Percentiles rank a stretch among this genome's conserved stretches.
Evolutionary conservation across 495 filamentous ascomycete species (phyloP).

Genomic region (Xeromyces bisporus): DNA sequence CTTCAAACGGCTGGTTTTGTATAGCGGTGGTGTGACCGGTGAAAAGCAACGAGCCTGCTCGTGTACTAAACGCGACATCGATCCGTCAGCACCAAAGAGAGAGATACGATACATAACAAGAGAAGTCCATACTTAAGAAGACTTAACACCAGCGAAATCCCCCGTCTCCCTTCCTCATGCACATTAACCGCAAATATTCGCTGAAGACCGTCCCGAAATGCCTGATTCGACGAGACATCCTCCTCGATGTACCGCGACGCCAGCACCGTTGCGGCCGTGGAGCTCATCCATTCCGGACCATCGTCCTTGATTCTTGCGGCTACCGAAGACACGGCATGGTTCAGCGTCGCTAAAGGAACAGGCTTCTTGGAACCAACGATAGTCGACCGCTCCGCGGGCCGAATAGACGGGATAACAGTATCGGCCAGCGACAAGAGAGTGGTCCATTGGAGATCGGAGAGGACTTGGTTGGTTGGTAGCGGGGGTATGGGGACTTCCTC

Average conservation of each 20-base stretch:
- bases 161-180: slow-evolving; percentile 31
- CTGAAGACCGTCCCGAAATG: slow-evolving; percentile 27
- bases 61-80: slow-evolving; percentile 36
- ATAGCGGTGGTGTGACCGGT: slow-evolving; percentile 48
- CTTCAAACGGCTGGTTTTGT: slow-evolving; percentile 41
- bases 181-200: slow-evolving; percentile 27
- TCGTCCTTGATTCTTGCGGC: not conserved
- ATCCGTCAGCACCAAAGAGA: no score
- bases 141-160: slow-evolving; percentile 32
- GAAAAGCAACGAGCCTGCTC: slow-evolving; percentile 46
- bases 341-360: slow-evolving; percentile 20
- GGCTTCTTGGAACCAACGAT: slow-evolving; percentile 14
- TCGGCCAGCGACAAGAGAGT: slow-evolving; percentile 38
- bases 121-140: slow-evolving; percentile 33
- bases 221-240: slow-evolving; percentile 28
- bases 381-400: slow-evolving; percentile 8
- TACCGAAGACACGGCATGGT: slow-evolving; percentile 16
- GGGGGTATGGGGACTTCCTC: slow-evolving; percentile 28
- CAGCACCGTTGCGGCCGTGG: slow-evolving; percentile 14
- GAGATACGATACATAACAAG: not conserved
- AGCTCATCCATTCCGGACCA: slow-evolving; percentile 9
- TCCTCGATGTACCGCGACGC: slow-evolving; percentile 32
- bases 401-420: slow-evolving; percentile 36
- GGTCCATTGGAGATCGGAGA: slow-evolving; percentile 36
- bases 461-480: slow-evolving; percentile 18